Base-by-base conservation (phyloP, 2,329 filamentous ascomycete genomes). In the Knufia fluminis region DNA sequence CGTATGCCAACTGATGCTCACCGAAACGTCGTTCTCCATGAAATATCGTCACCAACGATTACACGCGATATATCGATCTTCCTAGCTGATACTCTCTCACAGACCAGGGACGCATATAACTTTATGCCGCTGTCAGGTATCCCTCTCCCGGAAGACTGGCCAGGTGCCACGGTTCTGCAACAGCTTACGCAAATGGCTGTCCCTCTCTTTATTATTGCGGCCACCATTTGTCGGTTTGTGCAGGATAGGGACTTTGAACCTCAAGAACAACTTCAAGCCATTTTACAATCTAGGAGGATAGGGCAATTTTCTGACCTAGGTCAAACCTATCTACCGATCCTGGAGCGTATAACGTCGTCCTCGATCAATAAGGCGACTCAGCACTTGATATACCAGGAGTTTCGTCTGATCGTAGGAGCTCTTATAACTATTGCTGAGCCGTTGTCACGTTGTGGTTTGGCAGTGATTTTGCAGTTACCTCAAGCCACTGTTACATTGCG, bases 71-170 rank as follows among this genome's bases (percentile, higher is more conserved):
- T 44, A 28, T 22, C 31, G 9, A 22, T 22, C 10, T 44, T 19
- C 16, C 41, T 44, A 4, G 22, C 7, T 4, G 10, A 19, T 10
- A 22, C 20, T 8, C 31, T 28, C 31, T 8, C 23, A 6, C 26
- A 10, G 12, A 44, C 31, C 3, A 20, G 41, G 7, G 22, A 44
- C 8, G 26, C 6, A 8, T 44, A 9, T 31, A 44, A 44, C 17
- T 3, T 10, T 31, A 4, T 7, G 6, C 22, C 22, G 4, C 41
- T 32, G 6, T 44, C 10, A 19, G 41, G 17, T 32, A 58, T 51
- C 23, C 62, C 58, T 61, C 72, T 70, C 52, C 71, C 62, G 49
- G 67, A 32, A 58, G 54, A 49, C 64, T 61, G 53, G 56, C 60
- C 3, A 61, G 60, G 52, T 63, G 62, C n/a, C n/a, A n/a, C n/a